Percentiles rank a stretch among this genome's conserved stretches.
These are phyloP conservation scores for Solanum appendiculatum DNA, from an alignment of 257 asterid species.

Conservation along the genomic window DNA sequence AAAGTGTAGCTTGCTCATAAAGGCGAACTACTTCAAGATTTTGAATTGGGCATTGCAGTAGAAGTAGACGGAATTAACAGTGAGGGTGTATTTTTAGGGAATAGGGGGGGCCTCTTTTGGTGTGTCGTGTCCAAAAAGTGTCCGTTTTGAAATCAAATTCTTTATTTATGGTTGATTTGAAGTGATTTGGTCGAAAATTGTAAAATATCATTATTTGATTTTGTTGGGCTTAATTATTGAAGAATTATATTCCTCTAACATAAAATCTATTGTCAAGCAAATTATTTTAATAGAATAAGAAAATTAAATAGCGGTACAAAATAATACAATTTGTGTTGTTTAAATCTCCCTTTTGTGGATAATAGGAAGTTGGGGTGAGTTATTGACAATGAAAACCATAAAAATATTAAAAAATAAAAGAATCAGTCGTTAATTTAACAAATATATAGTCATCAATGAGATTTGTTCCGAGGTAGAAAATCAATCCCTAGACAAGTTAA, in stretches of 20 bases:
- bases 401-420: neutral
- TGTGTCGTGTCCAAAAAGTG: too few relatives aligned
- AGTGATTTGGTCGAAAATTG: neutral
- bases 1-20: neutral
- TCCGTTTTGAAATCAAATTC: too few relatives aligned
- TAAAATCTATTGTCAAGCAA: too few relatives aligned
- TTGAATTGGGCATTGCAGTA: neutral
- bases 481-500: neutral
- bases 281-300: too few relatives aligned
- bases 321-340: neutral
- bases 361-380: neutral
- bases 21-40: too few relatives aligned
- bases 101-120: neutral
- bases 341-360: neutral
- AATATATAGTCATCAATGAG: neutral
- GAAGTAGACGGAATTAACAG: neutral
- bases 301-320: neutral
- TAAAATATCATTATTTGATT: neutral
- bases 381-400: neutral
- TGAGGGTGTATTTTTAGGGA: neutral
- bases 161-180: neutral
- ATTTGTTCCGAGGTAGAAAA: neutral
- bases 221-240: neutral
- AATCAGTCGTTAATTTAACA: neutral
- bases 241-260: neutral